Evolutionary conservation across 2,329 filamentous ascomycete species (phyloP), one percentile per base, ranked within the genome.

Genomic region (Monilinia fructicola): DNA sequence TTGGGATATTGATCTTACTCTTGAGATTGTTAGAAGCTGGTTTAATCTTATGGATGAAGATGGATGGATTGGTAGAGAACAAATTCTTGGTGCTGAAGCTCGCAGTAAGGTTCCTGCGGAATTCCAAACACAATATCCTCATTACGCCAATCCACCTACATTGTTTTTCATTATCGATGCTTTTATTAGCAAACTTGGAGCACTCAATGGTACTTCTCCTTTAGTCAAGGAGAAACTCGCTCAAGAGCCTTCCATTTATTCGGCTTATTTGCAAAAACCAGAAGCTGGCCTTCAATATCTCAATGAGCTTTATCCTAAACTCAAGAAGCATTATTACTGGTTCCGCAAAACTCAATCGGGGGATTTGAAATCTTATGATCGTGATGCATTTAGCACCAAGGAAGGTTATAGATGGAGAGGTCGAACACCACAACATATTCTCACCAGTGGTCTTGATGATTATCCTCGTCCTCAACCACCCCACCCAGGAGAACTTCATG

Each of bases 391-490:
- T 78, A 96, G 92, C 10, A 86, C 83, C n/a, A 94, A 91, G 74
- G 95, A 99, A 79, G 95, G 86, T 2, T 99, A 98, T 79, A 87
- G 95, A 72, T 99, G 95, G 95, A 89, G 93, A 65, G 95, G 95
- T 69, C 90, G 95, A 67, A 95, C 91, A 10, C 86, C 91, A 44
- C 86, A 87, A 58, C 95, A 98, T 77, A 90, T 96, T 69, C 83
- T 99, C 59, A 96, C 95, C 6, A 97, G 93, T 63, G 95, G 95
- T 3, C 85, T 99, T 2, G 95, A 99, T 74, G 95, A 99, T 79
- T 99, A 98, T 76, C 95, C 95, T 60, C 91, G 95, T 59, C 85
- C 95, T 11, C 92, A 96, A 78, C 93, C 95, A 18, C 95, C 95
- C 35, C 93, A 97, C 77, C 94, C 95, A 0, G 94, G 92, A 74